Percentiles rank a stretch among this genome's conserved stretches.
phyloP scores from a whole-genome alignment of 768 basidiomycete genomes.

The Suillus alpinus region DNA sequence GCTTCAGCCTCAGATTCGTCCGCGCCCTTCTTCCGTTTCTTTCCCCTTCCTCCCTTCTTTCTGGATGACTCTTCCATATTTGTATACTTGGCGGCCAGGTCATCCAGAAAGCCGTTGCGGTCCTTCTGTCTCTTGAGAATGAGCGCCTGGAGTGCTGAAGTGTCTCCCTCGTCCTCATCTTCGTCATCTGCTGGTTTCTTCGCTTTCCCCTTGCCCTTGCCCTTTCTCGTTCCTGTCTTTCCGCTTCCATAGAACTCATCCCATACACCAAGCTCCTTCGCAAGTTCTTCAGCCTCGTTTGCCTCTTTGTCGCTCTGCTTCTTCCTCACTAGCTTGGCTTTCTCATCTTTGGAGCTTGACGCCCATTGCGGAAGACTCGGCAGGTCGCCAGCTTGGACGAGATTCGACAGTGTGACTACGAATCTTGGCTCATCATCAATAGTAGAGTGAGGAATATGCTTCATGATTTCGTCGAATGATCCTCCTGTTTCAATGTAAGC shows the following conservation, averaged over 20 bases:
- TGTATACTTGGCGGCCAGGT: constrained; percentile 71
- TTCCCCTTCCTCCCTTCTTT: constrained; percentile 45
- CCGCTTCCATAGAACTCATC: constrained; percentile 88
- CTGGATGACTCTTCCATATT: constrained; percentile 38
- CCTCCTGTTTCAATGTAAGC: constrained; percentile 76
- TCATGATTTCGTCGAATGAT: constrained; percentile 78
- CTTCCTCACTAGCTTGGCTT: constrained; percentile 68
- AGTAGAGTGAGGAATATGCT: constrained; percentile 81
- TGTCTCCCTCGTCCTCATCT: constrained; percentile 54
- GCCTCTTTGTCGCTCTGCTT: constrained; percentile 80
- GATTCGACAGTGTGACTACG: constrained; percentile 58
- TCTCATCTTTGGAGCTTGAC: constrained; percentile 72
- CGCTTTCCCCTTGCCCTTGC: constrained; percentile 50
- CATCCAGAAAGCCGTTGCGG: constrained; percentile 71
- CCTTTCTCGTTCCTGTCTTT: constrained; percentile 57
- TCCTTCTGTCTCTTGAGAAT: constrained; percentile 76
- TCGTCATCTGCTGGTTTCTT: constrained; percentile 31
- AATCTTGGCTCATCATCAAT: constrained; percentile 85
- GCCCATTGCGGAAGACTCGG: constrained; percentile 61
- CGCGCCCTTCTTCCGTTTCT: constrained; percentile 47
- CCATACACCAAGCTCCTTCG: constrained; percentile 90
- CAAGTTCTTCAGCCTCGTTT: constrained; percentile 76
- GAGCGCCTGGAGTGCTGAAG: constrained; percentile 72
- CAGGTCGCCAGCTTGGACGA: constrained; percentile 64
- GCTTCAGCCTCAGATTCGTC: constrained; percentile 35